A percentile compares a stretch with the other conserved stretches of the same genome.
Evolutionary conservation across 2,329 filamentous ascomycete species (phyloP).

Genomic region (Fusarium sp.): DNA sequence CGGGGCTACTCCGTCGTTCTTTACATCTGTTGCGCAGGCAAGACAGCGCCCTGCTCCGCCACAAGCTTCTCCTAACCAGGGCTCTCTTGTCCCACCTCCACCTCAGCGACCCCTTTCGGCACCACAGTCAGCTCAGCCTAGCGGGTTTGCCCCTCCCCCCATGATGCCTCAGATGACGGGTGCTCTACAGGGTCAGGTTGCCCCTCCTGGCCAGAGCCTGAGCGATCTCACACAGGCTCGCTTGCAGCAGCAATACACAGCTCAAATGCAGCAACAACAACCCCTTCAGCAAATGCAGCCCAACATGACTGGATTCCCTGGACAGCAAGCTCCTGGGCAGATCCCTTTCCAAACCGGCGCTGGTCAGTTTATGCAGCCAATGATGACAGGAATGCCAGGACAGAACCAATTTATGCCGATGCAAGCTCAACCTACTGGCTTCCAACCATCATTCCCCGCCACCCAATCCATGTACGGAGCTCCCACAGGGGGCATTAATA

Average conservation of each 20-base stretch:
- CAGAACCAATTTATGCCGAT: slow-evolving; percentile 59
- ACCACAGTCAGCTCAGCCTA: slow-evolving; percentile 82
- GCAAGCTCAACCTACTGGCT: slow-evolving; percentile 74
- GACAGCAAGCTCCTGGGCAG: slow-evolving; percentile 53
- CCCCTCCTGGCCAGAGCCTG: slow-evolving; percentile 80
- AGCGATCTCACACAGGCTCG: slow-evolving; percentile 76
- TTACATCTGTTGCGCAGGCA: slow-evolving; percentile 59
- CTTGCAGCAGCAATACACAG: slow-evolving; percentile 70
- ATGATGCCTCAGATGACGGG: slow-evolving; percentile 90
- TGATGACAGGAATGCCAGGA: slow-evolving; percentile 60
- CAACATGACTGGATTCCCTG: slow-evolving; percentile 52
- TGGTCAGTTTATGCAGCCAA: slow-evolving; percentile 59
- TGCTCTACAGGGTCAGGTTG: slow-evolving; percentile 68
- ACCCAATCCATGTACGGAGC: slow-evolving; percentile 63
- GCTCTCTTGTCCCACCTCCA: slow-evolving; percentile 78
- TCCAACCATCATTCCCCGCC: slow-evolving; percentile 56
- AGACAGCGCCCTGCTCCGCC: slow-evolving; percentile 54
- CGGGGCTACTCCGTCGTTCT: slow-evolving; percentile 70
- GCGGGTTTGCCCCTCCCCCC: slow-evolving; percentile 77
- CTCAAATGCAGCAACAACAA: slow-evolving; percentile 58
- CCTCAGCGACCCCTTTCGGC: slow-evolving; percentile 87
- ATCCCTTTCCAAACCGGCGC: slow-evolving; percentile 53
- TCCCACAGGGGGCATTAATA: slow-evolving; percentile 63
- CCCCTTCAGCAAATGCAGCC: slow-evolving; percentile 55
- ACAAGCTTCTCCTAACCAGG: slow-evolving; percentile 62